Evolutionary conservation across 2,329 filamentous ascomycete species (phyloP).

Genomic region (Hypoxylon sp.): DNA sequence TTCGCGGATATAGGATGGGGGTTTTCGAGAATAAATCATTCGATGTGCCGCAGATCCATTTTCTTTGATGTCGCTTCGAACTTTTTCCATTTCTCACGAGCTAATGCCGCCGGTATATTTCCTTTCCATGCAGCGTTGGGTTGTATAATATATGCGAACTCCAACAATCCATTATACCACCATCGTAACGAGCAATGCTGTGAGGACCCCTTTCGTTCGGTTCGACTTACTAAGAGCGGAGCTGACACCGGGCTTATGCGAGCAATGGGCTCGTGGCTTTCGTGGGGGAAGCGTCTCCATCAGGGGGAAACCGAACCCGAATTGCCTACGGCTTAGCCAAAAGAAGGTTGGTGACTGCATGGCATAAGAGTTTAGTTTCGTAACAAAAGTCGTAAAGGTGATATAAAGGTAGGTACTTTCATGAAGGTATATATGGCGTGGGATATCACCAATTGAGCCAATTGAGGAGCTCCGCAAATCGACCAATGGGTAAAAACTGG

Average conservation of each 20-base stretch:
- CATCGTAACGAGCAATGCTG: conserved; percentile 2
- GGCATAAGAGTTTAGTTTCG: conserved; percentile 15
- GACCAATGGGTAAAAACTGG: no score
- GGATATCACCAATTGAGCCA: background rate
- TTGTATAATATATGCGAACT: conserved; percentile 38
- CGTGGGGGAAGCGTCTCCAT: conserved; percentile 36
- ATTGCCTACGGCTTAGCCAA: conserved; percentile 34
- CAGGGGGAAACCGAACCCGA: conserved; percentile 31
- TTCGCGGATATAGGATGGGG: conserved; percentile 3
- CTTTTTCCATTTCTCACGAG: conserved; percentile 28
- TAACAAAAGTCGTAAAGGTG: background rate
- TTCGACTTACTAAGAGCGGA: conserved; percentile 37
- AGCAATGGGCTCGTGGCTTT: conserved; percentile 28
- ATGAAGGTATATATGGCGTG: background rate
- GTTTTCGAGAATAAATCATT: conserved; percentile 29
- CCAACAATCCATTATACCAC: conserved; percentile 29
- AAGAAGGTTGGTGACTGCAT: conserved; percentile 31
- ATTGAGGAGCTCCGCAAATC: background rate
- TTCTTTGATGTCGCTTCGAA: conserved; percentile 16
- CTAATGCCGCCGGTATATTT: conserved; percentile 38
- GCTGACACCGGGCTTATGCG: conserved; percentile 29
- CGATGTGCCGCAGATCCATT: conserved; percentile 39
- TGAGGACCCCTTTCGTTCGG: conserved; percentile 6
- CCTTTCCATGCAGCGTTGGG: conserved; percentile 28
- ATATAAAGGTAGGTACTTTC: background rate